Evolutionary conservation across 148 eudicot genomes (phyloP).

Genomic region (Rhododendron mucronatum): DNA sequence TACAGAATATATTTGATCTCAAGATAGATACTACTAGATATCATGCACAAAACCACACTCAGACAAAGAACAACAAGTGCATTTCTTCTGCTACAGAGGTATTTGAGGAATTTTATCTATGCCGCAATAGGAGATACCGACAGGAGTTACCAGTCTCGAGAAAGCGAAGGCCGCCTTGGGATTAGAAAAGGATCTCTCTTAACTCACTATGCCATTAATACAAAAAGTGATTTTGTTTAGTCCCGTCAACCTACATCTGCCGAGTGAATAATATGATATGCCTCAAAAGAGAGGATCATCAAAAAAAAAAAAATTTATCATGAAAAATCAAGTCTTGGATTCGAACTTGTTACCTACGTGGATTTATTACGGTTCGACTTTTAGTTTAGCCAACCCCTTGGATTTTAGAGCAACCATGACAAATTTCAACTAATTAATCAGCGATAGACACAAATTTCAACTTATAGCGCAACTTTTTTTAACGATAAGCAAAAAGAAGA

Average conservation of each 20-base stretch:
- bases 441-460: not conserved
- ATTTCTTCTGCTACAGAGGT: not conserved
- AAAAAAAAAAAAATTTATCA: no score
- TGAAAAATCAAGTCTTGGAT: no score
- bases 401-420: no score
- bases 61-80: not conserved
- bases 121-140: not conserved
- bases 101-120: not conserved
- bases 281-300: not conserved
- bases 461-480: not conserved
- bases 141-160: not conserved
- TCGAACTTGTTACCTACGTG: no score
- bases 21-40: not conserved
- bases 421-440: no score
- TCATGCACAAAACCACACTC: not conserved
- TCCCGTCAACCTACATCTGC: not conserved
- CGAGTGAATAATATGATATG: not conserved
- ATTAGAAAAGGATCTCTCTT: not conserved
- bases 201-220: not conserved
- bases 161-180: not conserved
- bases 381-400: no score
- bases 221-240: not conserved
- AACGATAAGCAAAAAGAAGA: not conserved
- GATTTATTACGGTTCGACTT: no score
- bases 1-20: not conserved